Base-by-base conservation (phyloP, 768 basidiomycete genomes). In the Exidia glandulosa region DNA sequence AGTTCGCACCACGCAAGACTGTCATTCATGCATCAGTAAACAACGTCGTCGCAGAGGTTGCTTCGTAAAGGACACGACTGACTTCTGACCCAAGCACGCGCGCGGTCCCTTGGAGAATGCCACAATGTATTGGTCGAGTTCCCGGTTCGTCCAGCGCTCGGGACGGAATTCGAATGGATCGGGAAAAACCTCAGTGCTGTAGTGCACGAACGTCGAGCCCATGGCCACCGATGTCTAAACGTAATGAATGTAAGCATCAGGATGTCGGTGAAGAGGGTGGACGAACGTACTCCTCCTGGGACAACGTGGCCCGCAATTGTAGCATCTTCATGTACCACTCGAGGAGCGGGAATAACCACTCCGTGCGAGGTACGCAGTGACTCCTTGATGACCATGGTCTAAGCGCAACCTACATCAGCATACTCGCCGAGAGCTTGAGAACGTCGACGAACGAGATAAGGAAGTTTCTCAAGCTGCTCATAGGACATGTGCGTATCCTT, bases 381-480 rank as follows among this genome's bases (percentile, higher is more conserved):
- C 64, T 80, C 78, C 60, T 79, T 79, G 32, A 79, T 71, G 32
- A 79, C 76, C 4, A 77, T 78, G 1, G 74, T 76, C 79, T 79
- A 57, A n/a, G 48, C 2, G 64, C 76, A 63, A 12, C 41, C 16
- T 14, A 36, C 34, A 16, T 36, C 34, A 19, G 10, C 16, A 23
- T 2, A 45, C 19, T 23, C 19, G 16, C 34, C 34, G 16, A 7
- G 34, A 16, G 16, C 34, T 36, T 16, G 34, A 7, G 12, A 37
- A 37, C 36, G 36, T 37, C 12, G 12, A 37, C 10, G 41, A 59
- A 79, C 77, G n/a, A 80, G 68, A 63, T 78, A 80, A 16, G 78
- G 75, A 33, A 80, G 48, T 61, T 74, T 76, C 63, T 80, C 77
- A 47, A 79, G 64, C 2, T 60, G 68, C 60, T 77, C 76, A 30